A percentile compares a stretch with the other conserved stretches of the same genome.
Conservation (phyloP, 2,329 filamentous ascomycete genomes). For the Arthroderma sp. region DNA sequence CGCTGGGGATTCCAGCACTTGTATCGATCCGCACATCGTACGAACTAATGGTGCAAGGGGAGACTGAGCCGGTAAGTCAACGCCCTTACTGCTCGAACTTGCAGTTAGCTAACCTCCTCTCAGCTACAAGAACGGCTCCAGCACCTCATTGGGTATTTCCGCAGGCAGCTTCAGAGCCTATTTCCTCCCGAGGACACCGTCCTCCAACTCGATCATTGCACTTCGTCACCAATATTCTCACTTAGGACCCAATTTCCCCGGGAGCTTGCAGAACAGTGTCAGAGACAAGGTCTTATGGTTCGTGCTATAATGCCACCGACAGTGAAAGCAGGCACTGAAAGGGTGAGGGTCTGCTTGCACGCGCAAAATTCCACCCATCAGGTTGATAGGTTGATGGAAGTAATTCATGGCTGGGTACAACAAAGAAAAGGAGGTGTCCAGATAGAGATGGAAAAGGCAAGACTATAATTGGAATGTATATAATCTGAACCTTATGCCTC, state of each 20-base stretch:
- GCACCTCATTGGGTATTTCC: slow-evolving; percentile 33
- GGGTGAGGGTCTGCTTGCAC: slow-evolving; percentile 55
- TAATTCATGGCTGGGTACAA: slow-evolving; percentile 8
- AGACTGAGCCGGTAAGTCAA: slow-evolving; percentile 32
- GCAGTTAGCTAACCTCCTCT: neutral
- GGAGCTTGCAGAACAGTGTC: slow-evolving; percentile 46
- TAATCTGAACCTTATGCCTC: too few relatives aligned
- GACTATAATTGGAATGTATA: too few relatives aligned
- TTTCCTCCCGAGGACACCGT: slow-evolving; percentile 16
- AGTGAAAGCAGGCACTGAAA: slow-evolving; percentile 48
- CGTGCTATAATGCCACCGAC: slow-evolving; percentile 56
- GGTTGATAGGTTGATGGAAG: slow-evolving; percentile 38
- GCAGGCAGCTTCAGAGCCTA: slow-evolving; percentile 31
- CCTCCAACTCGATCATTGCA: slow-evolving; percentile 29
- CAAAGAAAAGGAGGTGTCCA: neutral
- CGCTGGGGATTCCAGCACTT: slow-evolving; percentile 49
- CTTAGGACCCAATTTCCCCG: slow-evolving; percentile 47
- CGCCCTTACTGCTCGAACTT: neutral
- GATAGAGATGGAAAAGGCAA: too few relatives aligned
- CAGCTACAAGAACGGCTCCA: slow-evolving; percentile 36
- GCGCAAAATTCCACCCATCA: slow-evolving; percentile 49
- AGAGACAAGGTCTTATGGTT: slow-evolving; percentile 45
- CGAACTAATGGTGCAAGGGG: slow-evolving; percentile 40
- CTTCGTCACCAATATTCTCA: slow-evolving; percentile 51
- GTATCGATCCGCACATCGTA: slow-evolving; percentile 47